These are phyloP conservation scores for Chrysosporium queenslandicum DNA, from an alignment of 2,329 filamentous ascomycete genomes.

Conservation along the genomic window DNA sequence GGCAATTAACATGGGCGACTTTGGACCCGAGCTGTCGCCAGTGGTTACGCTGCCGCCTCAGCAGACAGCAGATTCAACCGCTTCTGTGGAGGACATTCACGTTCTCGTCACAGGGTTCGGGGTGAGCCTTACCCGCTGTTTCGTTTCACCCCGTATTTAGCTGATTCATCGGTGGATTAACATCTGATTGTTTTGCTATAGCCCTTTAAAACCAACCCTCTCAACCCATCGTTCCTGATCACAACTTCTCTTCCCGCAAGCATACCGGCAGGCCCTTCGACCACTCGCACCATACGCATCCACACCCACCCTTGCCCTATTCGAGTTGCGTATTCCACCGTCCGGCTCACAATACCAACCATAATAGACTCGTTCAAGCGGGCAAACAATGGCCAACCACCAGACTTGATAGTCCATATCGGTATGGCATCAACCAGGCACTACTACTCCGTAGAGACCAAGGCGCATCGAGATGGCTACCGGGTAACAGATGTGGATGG, in stretches of 20 bases:
- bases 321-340: slow-evolving; percentile 59
- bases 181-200: too few species aligned
- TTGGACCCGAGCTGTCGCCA: slow-evolving; percentile 7
- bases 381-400: slow-evolving; percentile 33
- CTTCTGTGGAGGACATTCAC: slow-evolving; percentile 35
- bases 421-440: slow-evolving; percentile 60
- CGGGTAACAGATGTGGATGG: slow-evolving; percentile 59
- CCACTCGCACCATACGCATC: slow-evolving; percentile 29
- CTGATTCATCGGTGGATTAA: too few species aligned
- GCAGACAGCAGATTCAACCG: background rate
- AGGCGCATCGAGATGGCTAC: slow-evolving; percentile 64
- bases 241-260: slow-evolving; percentile 56
- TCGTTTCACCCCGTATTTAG: background rate
- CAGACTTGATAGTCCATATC: slow-evolving; percentile 65
- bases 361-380: slow-evolving; percentile 46
- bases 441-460: slow-evolving; percentile 62
- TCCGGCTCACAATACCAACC: slow-evolving; percentile 53
- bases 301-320: slow-evolving; percentile 54
- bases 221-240: slow-evolving; percentile 77
- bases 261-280: slow-evolving; percentile 32
- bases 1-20: slow-evolving; percentile 17
- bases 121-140: slow-evolving; percentile 22
- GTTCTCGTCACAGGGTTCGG: slow-evolving; percentile 42
- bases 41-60: slow-evolving; percentile 18
- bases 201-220: slow-evolving; percentile 65